phyloP scores from a whole-genome alignment of 2,329 filamentous ascomycete species.

The Phaeophleospora eucalypticola region DNA sequence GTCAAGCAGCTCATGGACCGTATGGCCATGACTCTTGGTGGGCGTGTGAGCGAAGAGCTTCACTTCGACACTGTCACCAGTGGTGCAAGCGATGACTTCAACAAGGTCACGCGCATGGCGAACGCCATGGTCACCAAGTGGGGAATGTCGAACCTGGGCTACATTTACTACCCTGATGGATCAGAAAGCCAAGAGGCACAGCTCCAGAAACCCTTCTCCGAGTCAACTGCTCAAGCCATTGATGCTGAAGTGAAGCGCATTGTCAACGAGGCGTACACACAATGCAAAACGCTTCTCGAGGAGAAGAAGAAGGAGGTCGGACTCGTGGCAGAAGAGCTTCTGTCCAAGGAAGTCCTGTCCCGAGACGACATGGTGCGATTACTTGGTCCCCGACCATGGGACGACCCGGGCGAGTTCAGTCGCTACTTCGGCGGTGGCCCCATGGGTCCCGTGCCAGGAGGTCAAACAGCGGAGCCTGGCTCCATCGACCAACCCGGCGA shows the following conservation, averaged over 20 bases:
- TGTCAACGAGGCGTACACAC: constrained; percentile 85
- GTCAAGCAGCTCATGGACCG: constrained; percentile 95
- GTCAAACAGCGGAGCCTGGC: constrained; percentile 12
- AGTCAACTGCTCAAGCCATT: constrained; percentile 87
- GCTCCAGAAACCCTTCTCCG: constrained; percentile 91
- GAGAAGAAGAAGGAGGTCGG: constrained; percentile 87
- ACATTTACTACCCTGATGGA: constrained; percentile 76
- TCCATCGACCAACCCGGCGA: constrained; percentile 14
- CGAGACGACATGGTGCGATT: constrained; percentile 90
- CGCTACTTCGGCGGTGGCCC: constrained; percentile 71
- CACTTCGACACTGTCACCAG: constrained; percentile 96
- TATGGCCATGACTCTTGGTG: constrained; percentile 98
- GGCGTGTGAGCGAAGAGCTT: constrained; percentile 89
- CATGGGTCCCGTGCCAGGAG: constrained; percentile 13
- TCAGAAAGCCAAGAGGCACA: constrained; percentile 51
- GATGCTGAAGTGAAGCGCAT: constrained; percentile 88
- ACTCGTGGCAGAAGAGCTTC: constrained; percentile 84
- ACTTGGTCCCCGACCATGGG: constrained; percentile 77
- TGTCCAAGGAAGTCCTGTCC: constrained; percentile 85
- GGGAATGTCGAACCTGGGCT: constrained; percentile 95
- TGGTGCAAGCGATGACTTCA: constrained; percentile 94
- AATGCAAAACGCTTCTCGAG: constrained; percentile 76
- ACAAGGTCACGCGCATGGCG: constrained; percentile 94
- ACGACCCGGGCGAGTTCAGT: constrained; percentile 80
- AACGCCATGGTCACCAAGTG: constrained; percentile 99